A percentile compares a stretch with the other conserved stretches of the same genome.
Conservation (phyloP, 495 filamentous ascomycete species). For the Aeminium ludgeri region DNA sequence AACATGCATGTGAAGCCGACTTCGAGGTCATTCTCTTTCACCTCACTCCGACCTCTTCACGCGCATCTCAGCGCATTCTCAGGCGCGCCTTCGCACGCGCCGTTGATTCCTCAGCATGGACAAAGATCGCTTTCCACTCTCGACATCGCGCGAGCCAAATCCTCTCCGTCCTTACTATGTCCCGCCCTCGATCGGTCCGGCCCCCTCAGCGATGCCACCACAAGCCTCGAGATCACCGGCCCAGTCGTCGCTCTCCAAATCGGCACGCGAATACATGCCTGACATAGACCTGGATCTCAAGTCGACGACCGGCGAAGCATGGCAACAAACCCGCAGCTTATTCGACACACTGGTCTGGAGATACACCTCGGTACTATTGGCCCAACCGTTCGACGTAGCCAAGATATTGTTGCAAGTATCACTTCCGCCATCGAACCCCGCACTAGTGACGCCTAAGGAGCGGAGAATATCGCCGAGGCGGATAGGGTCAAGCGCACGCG, state of each 20-base stretch:
- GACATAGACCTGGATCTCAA: constrained; percentile 28
- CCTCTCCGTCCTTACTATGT: constrained; percentile 90
- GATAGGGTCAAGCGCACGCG: background rate
- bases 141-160: constrained; percentile 47
- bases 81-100: background rate
- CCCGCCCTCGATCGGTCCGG: constrained; percentile 57
- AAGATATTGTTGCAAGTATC: constrained; percentile 82
- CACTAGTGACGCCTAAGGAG: constrained; percentile 20
- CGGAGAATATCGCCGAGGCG: background rate
- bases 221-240: constrained; percentile 10
- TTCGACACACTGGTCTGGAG: constrained; percentile 71
- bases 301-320: constrained; percentile 43
- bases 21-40: too few relatives aligned
- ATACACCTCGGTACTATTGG: constrained; percentile 64
- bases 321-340: constrained; percentile 43
- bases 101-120: background rate
- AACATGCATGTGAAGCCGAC: too few relatives aligned
- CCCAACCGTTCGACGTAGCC: constrained; percentile 94
- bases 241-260: constrained; percentile 41
- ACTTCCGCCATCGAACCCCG: constrained; percentile 26
- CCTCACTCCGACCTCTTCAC: background rate
- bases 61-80: too few relatives aligned
- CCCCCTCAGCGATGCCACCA: constrained; percentile 12
- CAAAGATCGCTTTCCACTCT: constrained; percentile 14
- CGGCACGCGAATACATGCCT: constrained; percentile 66